Evolutionary conservation across 2,329 filamentous ascomycete genomes (phyloP), one percentile per base, ranked within the genome.

Genomic region (Westerdykella sp.): DNA sequence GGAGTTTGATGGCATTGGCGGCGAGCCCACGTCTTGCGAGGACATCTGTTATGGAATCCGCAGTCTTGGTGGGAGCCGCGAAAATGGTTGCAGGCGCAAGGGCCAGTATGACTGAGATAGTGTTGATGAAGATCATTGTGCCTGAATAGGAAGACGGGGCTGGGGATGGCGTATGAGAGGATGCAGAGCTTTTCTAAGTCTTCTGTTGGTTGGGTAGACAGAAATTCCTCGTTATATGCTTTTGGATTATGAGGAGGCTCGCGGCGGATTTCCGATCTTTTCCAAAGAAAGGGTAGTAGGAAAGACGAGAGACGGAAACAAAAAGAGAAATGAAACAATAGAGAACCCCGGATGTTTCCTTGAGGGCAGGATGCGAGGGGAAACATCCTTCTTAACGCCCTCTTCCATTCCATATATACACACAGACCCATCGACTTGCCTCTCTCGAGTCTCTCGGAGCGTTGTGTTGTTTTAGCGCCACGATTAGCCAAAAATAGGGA

Each of bases 81-180:
- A 65, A 48, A 42, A 67, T 41, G 15, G 53, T 48, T 13, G 56
- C 42, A 35, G 63, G 63, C 47, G 62, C 58, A 43, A 68, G 47
- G 35, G 63, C 60, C 54, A 65, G 45, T 55, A 64, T 35, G 43
- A 66, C 47, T 10, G 56, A 48, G 51, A 65, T 34, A 15, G 57
- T 48, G 35, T 52, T 54, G 40, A 59, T 50, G 60, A 65, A 66
- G 51, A 64, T 54, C 65, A 68, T 68, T 39, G 34, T 55, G 34
- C 42, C 21, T 32, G 43, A 38, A 23, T 38, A 16, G 25, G 38
- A n/a, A 31, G 10, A n/a, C 36, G 11, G 13, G 23, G 14, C 22
- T 25, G 35, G 11, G 4, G 25, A 6, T 28, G 9, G 23, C 15
- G 25, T 28, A 28, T 28, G 28, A 15, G 32, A 40, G 14, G 2